Evolutionary conservation across 768 basidiomycete genomes (phyloP).

Genomic region (Suillus subaureus): DNA sequence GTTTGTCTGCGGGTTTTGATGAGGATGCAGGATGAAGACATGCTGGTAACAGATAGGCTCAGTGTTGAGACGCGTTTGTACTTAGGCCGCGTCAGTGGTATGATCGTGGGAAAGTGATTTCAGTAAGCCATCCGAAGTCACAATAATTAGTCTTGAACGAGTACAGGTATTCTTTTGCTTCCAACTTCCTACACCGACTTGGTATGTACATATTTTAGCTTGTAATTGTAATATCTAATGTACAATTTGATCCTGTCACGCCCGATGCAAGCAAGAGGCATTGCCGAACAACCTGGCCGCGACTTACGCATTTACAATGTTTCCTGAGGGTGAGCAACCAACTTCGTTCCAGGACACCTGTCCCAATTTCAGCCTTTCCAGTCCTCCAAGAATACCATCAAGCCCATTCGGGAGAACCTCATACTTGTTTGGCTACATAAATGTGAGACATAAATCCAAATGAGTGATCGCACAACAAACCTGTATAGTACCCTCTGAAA

Average conservation of each 20-base stretch:
- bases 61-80: neutral
- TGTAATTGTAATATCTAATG: neutral
- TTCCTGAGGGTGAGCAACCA: slow-evolving; percentile 45
- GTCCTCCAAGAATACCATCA: slow-evolving; percentile 36
- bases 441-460: slow-evolving; percentile 6
- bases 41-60: slow-evolving; percentile 18
- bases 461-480: slow-evolving; percentile 8
- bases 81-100: slow-evolving; percentile 14
- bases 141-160: too few relatives aligned
- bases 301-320: slow-evolving; percentile 19
- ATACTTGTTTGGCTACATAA: slow-evolving; percentile 38
- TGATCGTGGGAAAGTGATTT: slow-evolving; percentile 23
- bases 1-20: slow-evolving; percentile 44
- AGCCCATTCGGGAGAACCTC: slow-evolving; percentile 46
- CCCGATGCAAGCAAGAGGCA: neutral
- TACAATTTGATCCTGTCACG: neutral
- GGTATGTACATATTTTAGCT: neutral
- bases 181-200: neutral
- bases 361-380: slow-evolving; percentile 37
- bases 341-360: slow-evolving; percentile 47
- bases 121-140: neutral
- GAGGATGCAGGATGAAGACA: slow-evolving; percentile 50
- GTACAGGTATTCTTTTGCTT: neutral
- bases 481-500: slow-evolving; percentile 30
- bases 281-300: neutral